A percentile compares a stretch with the other conserved stretches of the same genome.
Conservation (phyloP, 202 grass and related monocot genomes). For the Cymbopogon flexuosus region DNA sequence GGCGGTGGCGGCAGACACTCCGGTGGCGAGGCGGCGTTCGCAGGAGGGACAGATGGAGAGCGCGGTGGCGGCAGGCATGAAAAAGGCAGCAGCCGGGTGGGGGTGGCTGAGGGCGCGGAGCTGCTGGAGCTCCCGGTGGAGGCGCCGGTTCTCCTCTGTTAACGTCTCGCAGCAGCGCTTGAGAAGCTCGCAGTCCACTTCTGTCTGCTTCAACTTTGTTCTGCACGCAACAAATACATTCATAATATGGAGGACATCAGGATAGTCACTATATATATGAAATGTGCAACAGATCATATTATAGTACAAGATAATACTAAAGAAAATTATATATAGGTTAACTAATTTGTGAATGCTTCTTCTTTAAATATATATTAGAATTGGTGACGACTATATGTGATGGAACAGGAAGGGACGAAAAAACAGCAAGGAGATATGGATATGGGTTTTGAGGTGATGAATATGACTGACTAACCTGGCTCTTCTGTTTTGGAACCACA, state of each 20-base stretch:
- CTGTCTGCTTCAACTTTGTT: conserved; percentile 89
- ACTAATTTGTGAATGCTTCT: neutral
- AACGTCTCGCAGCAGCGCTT: conserved; percentile 75
- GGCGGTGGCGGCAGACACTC: neutral
- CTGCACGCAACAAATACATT: conserved; percentile 23
- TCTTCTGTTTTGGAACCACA: conserved; percentile 80
- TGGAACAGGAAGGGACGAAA: neutral
- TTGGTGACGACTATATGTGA: neutral
- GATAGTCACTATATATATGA: neutral
- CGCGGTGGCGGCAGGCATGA: conserved; percentile 37
- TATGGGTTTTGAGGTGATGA: conserved; percentile 29
- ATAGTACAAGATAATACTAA: neutral
- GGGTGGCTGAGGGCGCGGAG: conserved; percentile 43
- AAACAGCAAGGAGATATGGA: neutral
- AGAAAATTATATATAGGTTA: neutral
- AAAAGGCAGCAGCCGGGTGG: conserved; percentile 19
- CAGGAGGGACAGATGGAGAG: conserved; percentile 58
- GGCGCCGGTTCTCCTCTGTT: conserved; percentile 68
- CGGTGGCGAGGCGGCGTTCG: conserved; percentile 16
- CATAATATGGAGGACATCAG: neutral
- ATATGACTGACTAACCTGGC: conserved; percentile 46
- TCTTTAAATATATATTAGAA: neutral
- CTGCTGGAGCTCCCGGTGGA: conserved; percentile 66
- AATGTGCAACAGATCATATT: neutral
- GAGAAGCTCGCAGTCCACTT: conserved; percentile 77